phyloP scores from a whole-genome alignment of 2,329 filamentous ascomycete genomes.

The Colletotrichum salicis region DNA sequence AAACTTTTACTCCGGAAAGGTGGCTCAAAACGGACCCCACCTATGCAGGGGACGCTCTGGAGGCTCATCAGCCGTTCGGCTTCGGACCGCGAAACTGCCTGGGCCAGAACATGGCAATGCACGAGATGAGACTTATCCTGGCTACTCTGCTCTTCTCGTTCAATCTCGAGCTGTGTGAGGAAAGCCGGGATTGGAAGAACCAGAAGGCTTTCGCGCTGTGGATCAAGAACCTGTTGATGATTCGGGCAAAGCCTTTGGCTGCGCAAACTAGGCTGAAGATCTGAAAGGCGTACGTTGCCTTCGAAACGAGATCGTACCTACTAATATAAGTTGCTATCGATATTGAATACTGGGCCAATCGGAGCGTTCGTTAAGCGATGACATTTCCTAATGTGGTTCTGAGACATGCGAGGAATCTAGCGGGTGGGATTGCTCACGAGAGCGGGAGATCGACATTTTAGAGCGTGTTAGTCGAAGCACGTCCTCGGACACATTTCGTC shows the following conservation, averaged over 20 bases:
- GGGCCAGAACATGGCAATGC: constrained; percentile 65
- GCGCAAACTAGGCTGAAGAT: background rate
- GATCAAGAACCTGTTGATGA: constrained; percentile 27
- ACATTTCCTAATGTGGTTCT: too few relatives aligned
- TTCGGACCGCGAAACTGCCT: constrained; percentile 64
- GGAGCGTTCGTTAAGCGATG: too few relatives aligned
- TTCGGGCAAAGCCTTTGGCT: background rate
- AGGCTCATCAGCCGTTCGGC: constrained; percentile 64
- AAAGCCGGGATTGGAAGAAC: constrained; percentile 6
- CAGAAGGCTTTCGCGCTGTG: constrained; percentile 25
- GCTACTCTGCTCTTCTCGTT: constrained; percentile 28
- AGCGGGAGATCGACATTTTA: background rate
- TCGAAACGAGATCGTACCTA: too few relatives aligned
- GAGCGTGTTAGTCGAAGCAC: background rate
- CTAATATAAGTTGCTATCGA: too few relatives aligned
- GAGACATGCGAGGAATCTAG: background rate
- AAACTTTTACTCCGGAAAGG: constrained; percentile 45
- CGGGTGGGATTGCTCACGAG: background rate
- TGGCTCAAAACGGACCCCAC: constrained; percentile 22
- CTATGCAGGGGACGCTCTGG: constrained; percentile 35
- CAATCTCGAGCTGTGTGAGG: constrained; percentile 15
- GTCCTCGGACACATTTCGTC: constrained; percentile 31
- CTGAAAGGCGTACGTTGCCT: background rate
- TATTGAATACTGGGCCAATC: too few relatives aligned
- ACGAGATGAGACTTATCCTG: constrained; percentile 62